Evolutionary conservation across 1,284 basidiomycete species (phyloP), one percentile per base, ranked within the genome.

Genomic region (Laetiporus sulphureus): DNA sequence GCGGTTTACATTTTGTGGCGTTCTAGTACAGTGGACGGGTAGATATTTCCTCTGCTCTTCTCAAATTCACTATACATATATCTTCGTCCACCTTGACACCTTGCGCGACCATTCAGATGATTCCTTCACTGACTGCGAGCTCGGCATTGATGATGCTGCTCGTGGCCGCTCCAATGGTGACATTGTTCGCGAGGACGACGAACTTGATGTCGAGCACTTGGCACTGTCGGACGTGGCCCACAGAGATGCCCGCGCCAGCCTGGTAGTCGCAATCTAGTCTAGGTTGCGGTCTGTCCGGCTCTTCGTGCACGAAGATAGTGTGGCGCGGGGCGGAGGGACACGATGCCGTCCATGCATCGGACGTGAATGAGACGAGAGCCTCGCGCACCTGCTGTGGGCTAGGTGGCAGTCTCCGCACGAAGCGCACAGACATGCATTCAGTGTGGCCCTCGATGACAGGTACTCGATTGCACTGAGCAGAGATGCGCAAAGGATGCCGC

Each of bases 71-170:
- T 5, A 21, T 47, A 50, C 42, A 44, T n/a, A n/a, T n/a, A n/a
- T n/a, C n/a, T n/a, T n/a, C n/a, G n/a, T n/a, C n/a, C n/a, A n/a
- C n/a, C n/a, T n/a, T n/a, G n/a, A n/a, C n/a, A n/a, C n/a, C n/a
- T n/a, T n/a, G n/a, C n/a, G n/a, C n/a, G n/a, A n/a, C n/a, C n/a
- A n/a, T n/a, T n/a, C n/a, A n/a, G n/a, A 78, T 65, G 41, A 84
- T 67, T 10, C 89, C 91, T 66, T 88, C 91, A 42, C 86, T 65
- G 4, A 95, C 78, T n/a, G 93, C 94, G 30, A 90, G 70, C 72
- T 99, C 95, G 3, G 95, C 96, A 62, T 99, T 99, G 62, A 99
- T 95, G 61, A 99, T 91, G 47, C 90, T 93, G 55, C 88, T 92
- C 34, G 96, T 99, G 38, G 96, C 95, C 8, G 95, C 95, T 5